phyloP scores from a whole-genome alignment of 2,329 filamentous ascomycete genomes.

The Kalaharituber pfeilii region DNA sequence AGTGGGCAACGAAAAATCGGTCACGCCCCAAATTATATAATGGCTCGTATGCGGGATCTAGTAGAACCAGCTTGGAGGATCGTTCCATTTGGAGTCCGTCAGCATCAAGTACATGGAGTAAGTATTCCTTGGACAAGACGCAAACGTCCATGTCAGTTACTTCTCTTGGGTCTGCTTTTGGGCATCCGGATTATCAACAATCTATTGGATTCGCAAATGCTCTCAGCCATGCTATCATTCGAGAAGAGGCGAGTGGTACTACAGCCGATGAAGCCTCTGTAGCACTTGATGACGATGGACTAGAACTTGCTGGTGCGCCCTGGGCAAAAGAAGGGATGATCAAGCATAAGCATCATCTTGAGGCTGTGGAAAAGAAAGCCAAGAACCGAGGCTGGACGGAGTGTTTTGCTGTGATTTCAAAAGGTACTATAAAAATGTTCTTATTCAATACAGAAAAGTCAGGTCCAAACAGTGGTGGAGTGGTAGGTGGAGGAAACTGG shows the following conservation, averaged over 20 bases:
- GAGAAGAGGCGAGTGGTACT: slow-evolving; percentile 47
- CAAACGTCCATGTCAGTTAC: slow-evolving; percentile 85
- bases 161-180: slow-evolving; percentile 62
- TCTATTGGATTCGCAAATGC: slow-evolving; percentile 96
- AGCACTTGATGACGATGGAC: slow-evolving; percentile 65
- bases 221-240: slow-evolving; percentile 87
- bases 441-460: slow-evolving; percentile 77
- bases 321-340: slow-evolving; percentile 97
- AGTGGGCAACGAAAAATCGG: slow-evolving; percentile 72
- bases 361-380: slow-evolving; percentile 74
- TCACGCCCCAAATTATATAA: slow-evolving; percentile 62
- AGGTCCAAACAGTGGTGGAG: slow-evolving; percentile 43
- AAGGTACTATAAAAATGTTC: slow-evolving; percentile 84
- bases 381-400: slow-evolving; percentile 91
- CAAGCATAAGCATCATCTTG: slow-evolving; percentile 90
- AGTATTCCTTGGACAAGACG: slow-evolving; percentile 77
- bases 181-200: slow-evolving; percentile 72
- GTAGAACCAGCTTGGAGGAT: slow-evolving; percentile 86
- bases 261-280: slow-evolving; percentile 39
- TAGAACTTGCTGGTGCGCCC: slow-evolving; percentile 82
- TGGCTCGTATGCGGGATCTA: slow-evolving; percentile 68
- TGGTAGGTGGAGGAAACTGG: slow-evolving; percentile 94
- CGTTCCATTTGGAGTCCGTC: slow-evolving; percentile 84
- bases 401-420: slow-evolving; percentile 89
- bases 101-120: slow-evolving; percentile 85